Conservation (phyloP, 805 yeast genomes). For the Ogataea philodendri region DNA sequence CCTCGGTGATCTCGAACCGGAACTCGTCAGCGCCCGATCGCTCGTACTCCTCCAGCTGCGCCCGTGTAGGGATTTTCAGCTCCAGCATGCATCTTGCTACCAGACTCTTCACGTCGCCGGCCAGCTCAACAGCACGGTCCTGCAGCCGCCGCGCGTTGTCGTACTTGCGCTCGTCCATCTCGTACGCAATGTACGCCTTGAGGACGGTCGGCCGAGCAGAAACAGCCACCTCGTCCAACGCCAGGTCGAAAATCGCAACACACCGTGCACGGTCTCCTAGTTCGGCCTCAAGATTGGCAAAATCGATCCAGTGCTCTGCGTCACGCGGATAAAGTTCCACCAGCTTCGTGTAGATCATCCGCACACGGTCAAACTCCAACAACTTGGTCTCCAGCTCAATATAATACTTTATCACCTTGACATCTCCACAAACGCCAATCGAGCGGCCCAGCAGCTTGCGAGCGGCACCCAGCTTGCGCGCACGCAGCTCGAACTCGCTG, state of each 20-base stretch:
- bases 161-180: slow-evolving; percentile 58
- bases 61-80: slow-evolving; percentile 56
- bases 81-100: slow-evolving; percentile 71
- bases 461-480: slow-evolving; percentile 47
- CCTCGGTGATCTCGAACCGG: slow-evolving; percentile 48
- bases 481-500: slow-evolving; percentile 73
- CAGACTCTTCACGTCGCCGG: slow-evolving; percentile 48
- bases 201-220: slow-evolving; percentile 12
- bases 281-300: slow-evolving; percentile 63
- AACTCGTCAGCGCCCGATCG: slow-evolving; percentile 40
- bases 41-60: slow-evolving; percentile 42
- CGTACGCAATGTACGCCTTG: slow-evolving; percentile 50
- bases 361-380: slow-evolving; percentile 77
- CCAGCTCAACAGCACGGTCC: slow-evolving; percentile 36
- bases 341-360: slow-evolving; percentile 68
- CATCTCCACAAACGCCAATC: slow-evolving; percentile 65
- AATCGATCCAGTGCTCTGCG: slow-evolving; percentile 55
- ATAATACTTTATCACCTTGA: slow-evolving; percentile 58
- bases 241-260: slow-evolving; percentile 59
- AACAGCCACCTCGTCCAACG: slow-evolving; percentile 29
- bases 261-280: slow-evolving; percentile 70
- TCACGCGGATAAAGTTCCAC: slow-evolving; percentile 47
- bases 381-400: slow-evolving; percentile 63
- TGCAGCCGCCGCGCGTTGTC: slow-evolving; percentile 53
- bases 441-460: slow-evolving; percentile 71